Evolutionary conservation across 2,329 filamentous ascomycete genomes (phyloP).

Genomic region (Claviceps paspali): DNA sequence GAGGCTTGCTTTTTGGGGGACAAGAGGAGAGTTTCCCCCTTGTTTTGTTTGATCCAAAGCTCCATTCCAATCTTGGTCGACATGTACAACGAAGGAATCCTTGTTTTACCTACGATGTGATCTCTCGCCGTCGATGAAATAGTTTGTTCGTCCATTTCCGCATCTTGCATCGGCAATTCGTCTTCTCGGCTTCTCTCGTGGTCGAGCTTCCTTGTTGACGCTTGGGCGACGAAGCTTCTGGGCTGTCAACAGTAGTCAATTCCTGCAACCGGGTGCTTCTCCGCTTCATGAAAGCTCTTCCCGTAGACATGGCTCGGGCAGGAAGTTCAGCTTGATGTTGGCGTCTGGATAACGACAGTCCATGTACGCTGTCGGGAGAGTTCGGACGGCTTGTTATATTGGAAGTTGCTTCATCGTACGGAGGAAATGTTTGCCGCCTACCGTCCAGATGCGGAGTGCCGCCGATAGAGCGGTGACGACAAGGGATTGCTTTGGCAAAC

Average conservation of each 20-base stretch:
- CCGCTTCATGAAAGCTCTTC: slow-evolving; percentile 13
- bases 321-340: slow-evolving; percentile 5
- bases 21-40: too few species aligned
- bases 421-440: slow-evolving; percentile 8
- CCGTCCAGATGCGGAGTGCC: background rate
- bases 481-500: slow-evolving; percentile 10
- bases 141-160: slow-evolving; percentile 9
- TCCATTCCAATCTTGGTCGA: background rate
- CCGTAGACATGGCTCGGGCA: slow-evolving; percentile 11
- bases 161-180: slow-evolving; percentile 2
- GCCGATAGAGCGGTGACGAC: slow-evolving; percentile 12
- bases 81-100: background rate
- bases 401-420: slow-evolving; percentile 4
- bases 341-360: background rate
- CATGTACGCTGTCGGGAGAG: background rate
- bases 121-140: slow-evolving; percentile 3
- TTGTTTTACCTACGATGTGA: background rate
- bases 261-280: slow-evolving; percentile 7
- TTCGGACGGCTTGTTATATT: slow-evolving; percentile 3
- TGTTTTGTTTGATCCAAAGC: background rate
- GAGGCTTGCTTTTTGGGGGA: too few species aligned
- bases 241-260: slow-evolving; percentile 1
- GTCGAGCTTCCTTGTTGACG: background rate
- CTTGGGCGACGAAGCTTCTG: background rate
- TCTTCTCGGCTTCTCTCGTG: slow-evolving; percentile 1